Conservation (phyloP, 169 alveolate genomes). For the Miamiensis avidus region DNA sequence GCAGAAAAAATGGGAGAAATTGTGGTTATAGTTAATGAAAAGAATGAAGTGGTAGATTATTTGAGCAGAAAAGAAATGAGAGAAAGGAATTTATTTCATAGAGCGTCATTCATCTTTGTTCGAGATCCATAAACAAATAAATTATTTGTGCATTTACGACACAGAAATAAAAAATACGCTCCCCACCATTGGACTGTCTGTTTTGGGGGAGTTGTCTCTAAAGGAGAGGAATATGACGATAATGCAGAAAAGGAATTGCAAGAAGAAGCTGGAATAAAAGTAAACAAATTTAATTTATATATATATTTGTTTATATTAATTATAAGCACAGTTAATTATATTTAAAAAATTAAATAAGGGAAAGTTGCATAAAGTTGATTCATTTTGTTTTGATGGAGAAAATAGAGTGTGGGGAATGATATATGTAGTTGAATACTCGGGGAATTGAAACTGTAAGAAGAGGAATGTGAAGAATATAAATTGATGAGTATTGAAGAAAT, state of each 20-base stretch:
- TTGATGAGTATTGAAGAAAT: slow-evolving; percentile 29
- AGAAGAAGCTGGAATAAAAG: slow-evolving; percentile 46
- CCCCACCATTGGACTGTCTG: slow-evolving; percentile 57
- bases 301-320: no score
- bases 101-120: slow-evolving; percentile 54
- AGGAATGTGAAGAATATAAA: slow-evolving; percentile 39
- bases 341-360: background rate
- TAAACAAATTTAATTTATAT: no score
- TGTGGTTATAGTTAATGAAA: slow-evolving; percentile 50
- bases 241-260: slow-evolving; percentile 51
- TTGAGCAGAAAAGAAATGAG: slow-evolving; percentile 43
- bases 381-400: slow-evolving; percentile 20
- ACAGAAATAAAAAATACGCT: slow-evolving; percentile 56
- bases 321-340: no score
- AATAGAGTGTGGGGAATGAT: slow-evolving; percentile 48
- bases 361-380: background rate
- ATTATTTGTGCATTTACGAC: slow-evolving; percentile 45
- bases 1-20: slow-evolving; percentile 29
- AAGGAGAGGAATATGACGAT: slow-evolving; percentile 44
- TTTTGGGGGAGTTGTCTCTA: slow-evolving; percentile 60
- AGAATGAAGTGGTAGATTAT: slow-evolving; percentile 41
- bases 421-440: slow-evolving; percentile 30
- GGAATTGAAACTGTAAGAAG: slow-evolving; percentile 16
- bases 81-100: slow-evolving; percentile 48
- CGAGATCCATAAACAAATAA: slow-evolving; percentile 28